Base-by-base conservation (phyloP, 2,329 filamentous ascomycete species). In the Elsinoe perseae region DNA sequence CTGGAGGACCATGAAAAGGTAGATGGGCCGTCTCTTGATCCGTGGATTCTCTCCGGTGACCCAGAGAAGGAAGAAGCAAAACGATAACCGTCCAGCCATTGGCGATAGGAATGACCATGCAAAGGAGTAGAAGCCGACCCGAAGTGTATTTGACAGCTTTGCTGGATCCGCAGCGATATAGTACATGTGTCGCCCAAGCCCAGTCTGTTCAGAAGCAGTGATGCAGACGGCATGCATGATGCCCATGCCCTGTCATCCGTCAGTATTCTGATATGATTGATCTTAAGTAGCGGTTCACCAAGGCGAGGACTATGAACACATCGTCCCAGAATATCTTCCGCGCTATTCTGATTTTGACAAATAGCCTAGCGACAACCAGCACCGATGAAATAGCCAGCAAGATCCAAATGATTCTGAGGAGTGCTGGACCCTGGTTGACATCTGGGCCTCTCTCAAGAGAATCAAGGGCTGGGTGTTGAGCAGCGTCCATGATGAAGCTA, bases 301-400 rank as follows among this genome's bases (percentile, higher is more conserved):
- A 27, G 14, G 64, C 63, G 6, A 62, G 14, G 5, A 61, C 18
- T 61, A 66, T 65, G 9, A 67, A 44, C 2, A 42, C 55, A 59
- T 68, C 66, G 52, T 67, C 66, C 46, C 59, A 57, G 48, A 64
- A 67, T 2, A 66, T 50, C 27, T 62, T 58, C n/a, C 59, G 58
- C 14, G 64, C 61, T 5, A 57, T 62, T 20, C 54, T 56, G 18
- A 58, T 53, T 54, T 68, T 68, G 48, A 61, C 57, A 20, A 57
- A 60, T 2, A 64, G 46, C 20, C 65, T 57, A 2, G 62, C 62
- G 2, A 42, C 21, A 16, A 65, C 57, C n/a, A 65, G 46, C 4
- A 65, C 8, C 4, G 61, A 62, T 0, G 66, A 66, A 4, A 68
- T 52, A 21, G 43, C 54, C 25, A 66, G 57, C n/a, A 67, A 53